Percentiles rank a stretch among this genome's conserved stretches.
Evolutionary conservation across 805 yeast genomes (phyloP).

Genomic region (Metschnikowia lachancei): DNA sequence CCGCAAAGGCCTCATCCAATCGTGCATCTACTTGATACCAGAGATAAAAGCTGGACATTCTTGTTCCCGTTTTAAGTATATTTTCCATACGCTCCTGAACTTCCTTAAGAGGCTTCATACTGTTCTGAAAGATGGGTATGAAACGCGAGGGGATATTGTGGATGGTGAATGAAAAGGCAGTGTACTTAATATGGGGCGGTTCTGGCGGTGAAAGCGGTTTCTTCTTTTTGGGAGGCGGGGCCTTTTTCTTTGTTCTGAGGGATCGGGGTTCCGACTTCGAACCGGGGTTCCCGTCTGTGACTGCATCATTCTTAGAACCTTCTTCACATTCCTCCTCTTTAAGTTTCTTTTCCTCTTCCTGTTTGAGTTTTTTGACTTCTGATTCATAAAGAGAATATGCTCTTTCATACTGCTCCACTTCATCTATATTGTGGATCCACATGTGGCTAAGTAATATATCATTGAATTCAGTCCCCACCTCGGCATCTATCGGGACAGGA

Average conservation of each 20-base stretch:
- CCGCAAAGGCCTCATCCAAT: slow-evolving; percentile 65
- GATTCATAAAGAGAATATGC: slow-evolving; percentile 30
- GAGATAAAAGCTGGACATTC: slow-evolving; percentile 59
- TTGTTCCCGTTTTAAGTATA: slow-evolving; percentile 56
- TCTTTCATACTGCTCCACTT: slow-evolving; percentile 46
- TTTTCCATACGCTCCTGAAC: slow-evolving; percentile 62
- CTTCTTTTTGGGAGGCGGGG: slow-evolving; percentile 17
- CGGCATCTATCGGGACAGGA: slow-evolving; percentile 26
- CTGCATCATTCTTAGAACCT: slow-evolving; percentile 9
- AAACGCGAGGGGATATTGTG: slow-evolving; percentile 64
- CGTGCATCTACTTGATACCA: slow-evolving; percentile 86
- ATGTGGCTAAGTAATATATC: slow-evolving; percentile 49
- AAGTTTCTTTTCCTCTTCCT: slow-evolving; percentile 23
- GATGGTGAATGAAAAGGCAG: slow-evolving; percentile 66
- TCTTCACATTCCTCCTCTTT: slow-evolving; percentile 22
- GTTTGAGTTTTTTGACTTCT: slow-evolving; percentile 28
- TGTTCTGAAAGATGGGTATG: slow-evolving; percentile 61
- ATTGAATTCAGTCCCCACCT: slow-evolving; percentile 21
- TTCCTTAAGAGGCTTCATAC: slow-evolving; percentile 56
- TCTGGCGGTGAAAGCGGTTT: slow-evolving; percentile 26
- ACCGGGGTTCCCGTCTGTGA: slow-evolving; percentile 13
- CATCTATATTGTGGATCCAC: slow-evolving; percentile 50
- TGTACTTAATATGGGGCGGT: slow-evolving; percentile 47
- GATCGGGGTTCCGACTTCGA: slow-evolving; percentile 11
- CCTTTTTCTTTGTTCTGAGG: slow-evolving; percentile 16